Evolutionary conservation across 116 monocot genomes (phyloP), one percentile per base, ranked within the genome.

Genomic region (Phalaenopsis hybrid): DNA sequence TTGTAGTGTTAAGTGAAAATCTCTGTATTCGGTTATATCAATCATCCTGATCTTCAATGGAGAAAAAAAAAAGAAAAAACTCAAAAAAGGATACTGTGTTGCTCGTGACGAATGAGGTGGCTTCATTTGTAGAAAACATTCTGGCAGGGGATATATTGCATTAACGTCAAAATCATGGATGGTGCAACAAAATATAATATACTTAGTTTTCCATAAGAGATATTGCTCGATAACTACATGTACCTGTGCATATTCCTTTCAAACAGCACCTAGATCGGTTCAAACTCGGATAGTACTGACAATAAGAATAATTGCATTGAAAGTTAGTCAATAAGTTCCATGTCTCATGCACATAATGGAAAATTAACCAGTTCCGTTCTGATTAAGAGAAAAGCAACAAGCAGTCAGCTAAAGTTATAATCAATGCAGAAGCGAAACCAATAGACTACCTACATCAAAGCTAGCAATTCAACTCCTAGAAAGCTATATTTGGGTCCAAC

Each of bases 41-140:
- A 41, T 46, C 20, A 23, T 82, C 9, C 28, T 58, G 48, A 34
- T 31, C 12, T 74, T n/a, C 28, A 46, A 63, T 45, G 28, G 44
- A 4, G 41, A 41, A 41, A 41, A 41, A 41, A 41, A 2, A 45
- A 37, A 78, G 52, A 78, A 21, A 21, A 16, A 18, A 50, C 50
- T 31, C n/a, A 77, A 12, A 84, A 28, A 89, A 97, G 94, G 92
- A 90, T 94, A 97, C 97, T 97, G 94, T 85, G 97, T 91, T 44
- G 94, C 88, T 0, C 91, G 88, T 83, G 90, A 86, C 44, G 94
- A 89, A 86, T 93, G 91, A 9, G 91, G 90, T 43, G 93, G 91
- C 86, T 94, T 94, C 94, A 94, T 92, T 81, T 97, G 97, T 80
- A 97, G 89, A 85, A 93, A 97, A 75, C 97, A 97, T 84, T 97